Evolutionary conservation across 768 basidiomycete species (phyloP).

Genomic region (Mycena belliarum): DNA sequence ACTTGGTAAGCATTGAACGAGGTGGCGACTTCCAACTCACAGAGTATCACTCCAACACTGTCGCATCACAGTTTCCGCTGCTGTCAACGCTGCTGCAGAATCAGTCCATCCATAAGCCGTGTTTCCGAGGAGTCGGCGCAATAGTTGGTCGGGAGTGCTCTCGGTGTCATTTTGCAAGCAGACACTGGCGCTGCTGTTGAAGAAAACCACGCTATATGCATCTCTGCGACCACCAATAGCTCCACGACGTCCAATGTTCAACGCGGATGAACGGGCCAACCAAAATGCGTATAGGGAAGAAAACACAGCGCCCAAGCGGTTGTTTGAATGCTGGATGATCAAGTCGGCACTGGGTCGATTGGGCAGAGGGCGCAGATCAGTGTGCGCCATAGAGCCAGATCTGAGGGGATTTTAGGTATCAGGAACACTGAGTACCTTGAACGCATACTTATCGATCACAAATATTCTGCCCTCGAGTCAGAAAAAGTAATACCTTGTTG

Average conservation of each 20-base stretch:
- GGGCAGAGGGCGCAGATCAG: constrained; percentile 45
- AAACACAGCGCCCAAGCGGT: constrained; percentile 61
- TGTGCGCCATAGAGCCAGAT: constrained; percentile 50
- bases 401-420: constrained; percentile 27
- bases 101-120: constrained; percentile 40
- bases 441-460: constrained; percentile 47
- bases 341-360: constrained; percentile 41
- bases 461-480: constrained; percentile 32
- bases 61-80: constrained; percentile 41
- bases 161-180: constrained; percentile 47
- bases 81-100: constrained; percentile 40
- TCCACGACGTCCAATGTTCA: constrained; percentile 22
- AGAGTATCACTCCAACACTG: constrained; percentile 52
- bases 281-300: constrained; percentile 59
- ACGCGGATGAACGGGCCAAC: constrained; percentile 47
- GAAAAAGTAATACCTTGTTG: background rate
- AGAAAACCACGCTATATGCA: constrained; percentile 57
- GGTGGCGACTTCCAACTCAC: no score
- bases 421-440: background rate
- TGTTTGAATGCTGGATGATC: constrained; percentile 39
- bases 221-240: constrained; percentile 38
- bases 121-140: constrained; percentile 38
- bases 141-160: constrained; percentile 45
- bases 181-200: constrained; percentile 28
- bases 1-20: no score